Evolutionary conservation across 2,329 filamentous ascomycete genomes (phyloP), one percentile per base, ranked within the genome.

Genomic region (Cladosporium phlei): DNA sequence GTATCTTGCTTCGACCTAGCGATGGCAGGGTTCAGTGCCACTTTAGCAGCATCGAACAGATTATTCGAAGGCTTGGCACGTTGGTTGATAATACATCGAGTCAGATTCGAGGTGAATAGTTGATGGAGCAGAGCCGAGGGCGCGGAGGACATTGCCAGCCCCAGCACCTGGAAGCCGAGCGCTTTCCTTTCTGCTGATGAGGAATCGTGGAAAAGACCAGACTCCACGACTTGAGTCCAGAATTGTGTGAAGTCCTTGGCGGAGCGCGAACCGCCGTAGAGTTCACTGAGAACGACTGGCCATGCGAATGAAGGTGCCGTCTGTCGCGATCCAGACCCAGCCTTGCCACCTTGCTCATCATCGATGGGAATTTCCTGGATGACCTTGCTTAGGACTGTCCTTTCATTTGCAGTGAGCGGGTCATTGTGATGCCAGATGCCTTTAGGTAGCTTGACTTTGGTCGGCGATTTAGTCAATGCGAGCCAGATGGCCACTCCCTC

Each of bases 401-500:
- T 74, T 42, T 89, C 83, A 54, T 84, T 82, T 3, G 75, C 71
- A 12, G 80, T 78, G 37, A 96, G 66, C 2, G 89, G 90, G 58
- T 93, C 82, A 39, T 80, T 77, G 48, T 77, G 72, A 47, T 78
- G 74, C 89, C 90, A 95, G 2, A 87, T 75, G 53, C 85, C 82
- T 20, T 76, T 72, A 0, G 85, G 84, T 32, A 86, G 70, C 39
- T 79, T 78, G 46, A 85, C 72, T 6, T 77, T 70, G 0, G 84
- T 78, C 56, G 86, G 88, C 16, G 70, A 71, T 42, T 78, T 76
- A 51, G 79, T 75, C 2, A 85, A 78, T 4, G 80, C 78, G 24
- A 97, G 73, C 89, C 90, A 97, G 47, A 96, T 80, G 1, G 88
- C 88, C 17, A 96, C 81, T 5, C 90, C 91, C 63, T 97, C 91